phyloP scores from a whole-genome alignment of 352 stramenopile genomes.

The Phytopythium delawarense region DNA sequence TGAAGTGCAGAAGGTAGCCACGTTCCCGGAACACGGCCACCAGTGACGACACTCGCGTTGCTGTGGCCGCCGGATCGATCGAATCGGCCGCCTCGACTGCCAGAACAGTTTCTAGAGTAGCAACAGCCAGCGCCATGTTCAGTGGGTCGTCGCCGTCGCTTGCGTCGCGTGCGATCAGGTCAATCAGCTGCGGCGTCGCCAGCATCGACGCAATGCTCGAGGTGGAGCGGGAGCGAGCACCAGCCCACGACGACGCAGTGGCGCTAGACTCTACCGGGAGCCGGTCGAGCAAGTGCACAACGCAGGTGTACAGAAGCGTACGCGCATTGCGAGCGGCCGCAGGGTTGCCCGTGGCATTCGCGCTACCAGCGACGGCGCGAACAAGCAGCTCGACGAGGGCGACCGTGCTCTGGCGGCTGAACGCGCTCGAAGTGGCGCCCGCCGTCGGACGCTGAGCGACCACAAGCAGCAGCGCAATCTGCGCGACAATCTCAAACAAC shows the following conservation, averaged over 20 bases:
- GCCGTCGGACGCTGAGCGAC: conserved; percentile 29
- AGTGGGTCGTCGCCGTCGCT: conserved; percentile 75
- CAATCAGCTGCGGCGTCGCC: conserved; percentile 40
- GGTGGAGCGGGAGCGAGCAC: background rate
- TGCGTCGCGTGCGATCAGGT: conserved; percentile 68
- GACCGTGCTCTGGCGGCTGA: conserved; percentile 30
- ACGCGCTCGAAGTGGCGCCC: conserved; percentile 16
- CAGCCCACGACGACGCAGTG: background rate
- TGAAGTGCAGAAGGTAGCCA: conserved; percentile 77
- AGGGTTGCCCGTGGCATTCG: conserved; percentile 59
- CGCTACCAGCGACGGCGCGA: conserved; percentile 55
- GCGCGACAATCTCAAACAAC: conserved; percentile 72
- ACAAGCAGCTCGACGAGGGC: conserved; percentile 63
- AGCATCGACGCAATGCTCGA: conserved; percentile 3
- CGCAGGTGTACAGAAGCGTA: conserved; percentile 72
- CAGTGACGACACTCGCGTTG: conserved; percentile 24
- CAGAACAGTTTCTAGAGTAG: conserved; percentile 62
- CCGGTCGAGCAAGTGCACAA: conserved; percentile 62
- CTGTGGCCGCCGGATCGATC: background rate
- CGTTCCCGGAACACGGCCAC: conserved; percentile 63
- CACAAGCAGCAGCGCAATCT: conserved; percentile 54
- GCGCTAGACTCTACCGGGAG: conserved; percentile 1
- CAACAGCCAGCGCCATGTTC: conserved; percentile 78
- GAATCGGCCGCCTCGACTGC: conserved; percentile 30
- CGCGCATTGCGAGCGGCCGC: conserved; percentile 69